Percentiles rank a stretch among this genome's conserved stretches.
Conservation (phyloP, 345 rosid species). For the Aurinia saxatilis region DNA sequence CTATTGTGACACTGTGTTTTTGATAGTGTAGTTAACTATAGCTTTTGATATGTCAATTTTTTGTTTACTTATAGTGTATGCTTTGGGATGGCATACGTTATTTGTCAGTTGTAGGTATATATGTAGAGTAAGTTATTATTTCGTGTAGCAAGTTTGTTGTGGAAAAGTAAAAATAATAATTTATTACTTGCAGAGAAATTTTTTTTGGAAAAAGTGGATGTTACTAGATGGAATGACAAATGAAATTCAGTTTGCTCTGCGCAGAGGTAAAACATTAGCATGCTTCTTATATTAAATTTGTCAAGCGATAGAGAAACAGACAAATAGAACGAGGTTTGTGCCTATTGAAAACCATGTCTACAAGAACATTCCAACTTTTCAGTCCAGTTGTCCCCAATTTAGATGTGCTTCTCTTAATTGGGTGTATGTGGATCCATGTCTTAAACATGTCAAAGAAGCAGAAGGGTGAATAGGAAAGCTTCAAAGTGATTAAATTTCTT, state of each 20-base stretch:
- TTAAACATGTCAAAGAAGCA: slow-evolving; percentile 66
- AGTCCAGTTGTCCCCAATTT: slow-evolving; percentile 94
- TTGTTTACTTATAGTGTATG: too few species aligned
- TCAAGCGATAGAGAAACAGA: slow-evolving; percentile 90
- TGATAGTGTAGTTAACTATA: too few species aligned
- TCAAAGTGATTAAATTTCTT: too few species aligned
- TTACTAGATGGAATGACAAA: slow-evolving; percentile 99
- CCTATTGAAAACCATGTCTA: slow-evolving; percentile 91
- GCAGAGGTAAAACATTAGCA: slow-evolving; percentile 50
- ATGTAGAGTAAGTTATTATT: background rate
- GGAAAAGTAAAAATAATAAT: background rate
- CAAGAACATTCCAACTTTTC: slow-evolving; percentile 95
- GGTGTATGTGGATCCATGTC: slow-evolving; percentile 61
- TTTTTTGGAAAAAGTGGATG: slow-evolving; percentile 84
- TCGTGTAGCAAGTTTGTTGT: background rate
- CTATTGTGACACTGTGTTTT: too few species aligned
- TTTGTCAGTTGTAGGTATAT: too few species aligned
- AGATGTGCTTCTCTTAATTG: slow-evolving; percentile 92
- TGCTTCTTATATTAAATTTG: slow-evolving; percentile 7
- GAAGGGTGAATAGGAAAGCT: too few species aligned
- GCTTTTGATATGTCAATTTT: too few species aligned
- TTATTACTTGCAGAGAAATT: slow-evolving; percentile 47
- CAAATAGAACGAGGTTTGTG: slow-evolving; percentile 87
- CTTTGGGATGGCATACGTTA: too few species aligned
- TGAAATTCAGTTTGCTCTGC: slow-evolving; percentile 97